Conservation (phyloP, 208 protist species). For the Wallacemonas sp. region DNA sequence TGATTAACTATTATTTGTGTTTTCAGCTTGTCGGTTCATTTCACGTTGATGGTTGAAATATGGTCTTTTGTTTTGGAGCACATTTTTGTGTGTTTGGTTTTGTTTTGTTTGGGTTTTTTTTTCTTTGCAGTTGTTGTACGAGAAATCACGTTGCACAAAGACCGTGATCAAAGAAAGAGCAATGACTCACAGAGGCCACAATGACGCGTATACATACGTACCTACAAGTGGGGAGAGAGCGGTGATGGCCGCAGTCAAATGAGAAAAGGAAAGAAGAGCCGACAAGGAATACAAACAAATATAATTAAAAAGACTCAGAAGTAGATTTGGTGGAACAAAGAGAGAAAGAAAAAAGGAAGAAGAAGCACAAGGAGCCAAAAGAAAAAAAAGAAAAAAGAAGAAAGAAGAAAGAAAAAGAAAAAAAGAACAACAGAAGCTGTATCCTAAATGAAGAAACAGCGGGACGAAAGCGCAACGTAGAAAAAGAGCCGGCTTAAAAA, state of each 20-base stretch:
- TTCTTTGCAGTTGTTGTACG: not conserved
- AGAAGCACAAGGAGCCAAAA: not conserved
- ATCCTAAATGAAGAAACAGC: not conserved
- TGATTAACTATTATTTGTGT: no score
- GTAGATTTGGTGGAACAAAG: not conserved
- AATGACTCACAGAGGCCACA: no score
- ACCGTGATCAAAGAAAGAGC: no score
- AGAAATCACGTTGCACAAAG: not conserved
- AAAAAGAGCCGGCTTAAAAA: slow-evolving; percentile 6
- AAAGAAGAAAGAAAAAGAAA: slow-evolving; percentile 7
- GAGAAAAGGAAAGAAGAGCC: not conserved
- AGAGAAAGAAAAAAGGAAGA: not conserved
- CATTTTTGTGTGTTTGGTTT: slow-evolving; percentile 3
- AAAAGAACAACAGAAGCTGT: not conserved
- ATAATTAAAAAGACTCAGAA: not conserved
- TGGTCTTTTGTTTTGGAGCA: no score
- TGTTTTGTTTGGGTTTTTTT: slow-evolving; percentile 14
- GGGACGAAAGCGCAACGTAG: slow-evolving; percentile 2
- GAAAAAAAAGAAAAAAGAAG: slow-evolving; percentile 12
- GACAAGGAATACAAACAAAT: not conserved
- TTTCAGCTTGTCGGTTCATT: no score
- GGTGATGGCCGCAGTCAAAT: no score
- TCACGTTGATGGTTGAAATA: no score
- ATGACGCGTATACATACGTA: no score
- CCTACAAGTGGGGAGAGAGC: no score